These are phyloP conservation scores for Galeopsis tetrahit DNA, from an alignment of 257 asterid species.

Conservation along the genomic window DNA sequence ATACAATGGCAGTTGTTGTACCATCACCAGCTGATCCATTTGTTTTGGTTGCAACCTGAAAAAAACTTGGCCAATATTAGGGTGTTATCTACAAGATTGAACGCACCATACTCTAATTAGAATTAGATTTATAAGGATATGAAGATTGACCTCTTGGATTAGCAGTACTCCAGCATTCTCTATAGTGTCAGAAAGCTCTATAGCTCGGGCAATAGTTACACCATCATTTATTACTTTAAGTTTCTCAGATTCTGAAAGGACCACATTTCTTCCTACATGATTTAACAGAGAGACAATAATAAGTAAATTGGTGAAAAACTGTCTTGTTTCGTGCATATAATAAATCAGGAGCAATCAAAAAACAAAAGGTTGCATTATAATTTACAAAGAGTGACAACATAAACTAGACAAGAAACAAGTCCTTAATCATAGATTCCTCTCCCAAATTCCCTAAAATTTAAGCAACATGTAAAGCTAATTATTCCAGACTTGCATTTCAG, in stretches of 20 bases:
- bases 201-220: conserved; percentile 88
- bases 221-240: conserved; percentile 92
- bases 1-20: conserved; percentile 87
- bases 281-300: conserved; percentile 26
- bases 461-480: background rate
- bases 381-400: conserved; percentile 13
- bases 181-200: conserved; percentile 87
- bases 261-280: conserved; percentile 77
- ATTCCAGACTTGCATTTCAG: conserved; percentile 3
- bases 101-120: conserved; percentile 5
- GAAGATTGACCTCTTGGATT: conserved; percentile 69
- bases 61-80: conserved; percentile 30
- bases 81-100: conserved; percentile 12
- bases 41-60: conserved; percentile 85
- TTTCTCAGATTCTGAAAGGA: conserved; percentile 66
- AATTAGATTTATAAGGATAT: background rate
- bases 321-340: background rate
- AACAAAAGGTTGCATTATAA: background rate
- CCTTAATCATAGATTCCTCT: background rate
- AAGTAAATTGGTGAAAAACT: background rate
- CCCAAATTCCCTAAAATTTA: background rate
- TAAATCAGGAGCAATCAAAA: background rate
- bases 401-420: conserved; percentile 11
- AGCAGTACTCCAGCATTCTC: conserved; percentile 88
- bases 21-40: conserved; percentile 93